Base-by-base conservation (phyloP, 495 filamentous ascomycete genomes). In the Aspergillus nidulans region DNA sequence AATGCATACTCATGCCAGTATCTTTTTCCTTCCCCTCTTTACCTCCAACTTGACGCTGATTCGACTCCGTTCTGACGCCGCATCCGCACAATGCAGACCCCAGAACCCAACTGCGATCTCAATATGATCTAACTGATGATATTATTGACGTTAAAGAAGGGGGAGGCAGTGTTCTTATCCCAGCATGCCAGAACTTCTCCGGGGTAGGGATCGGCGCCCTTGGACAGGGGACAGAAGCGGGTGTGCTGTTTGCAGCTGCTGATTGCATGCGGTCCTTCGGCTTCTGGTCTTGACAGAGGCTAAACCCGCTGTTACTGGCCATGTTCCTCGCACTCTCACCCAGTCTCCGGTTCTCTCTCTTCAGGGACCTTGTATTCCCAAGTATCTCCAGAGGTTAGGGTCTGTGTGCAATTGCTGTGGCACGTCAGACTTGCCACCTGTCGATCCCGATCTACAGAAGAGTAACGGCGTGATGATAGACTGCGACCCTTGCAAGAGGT, bases 111-210 rank as follows among this genome's bases (percentile, higher is more conserved):
- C n/a, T 34, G 30, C 15, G 15, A 26, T n/a, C 20, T 21, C 23
- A 39, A 24, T 43, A 54, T 39, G 48, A 45, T 53, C 13, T 19
- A 45, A 51, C 23, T 34, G 54, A 46, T 40, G 49, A 42, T 55
- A 53, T 56, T 45, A 53, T 56, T 59, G 58, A 38, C 39, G 28
- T 34, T 7, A 48, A 55, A 55, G 65, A 65, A 72, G 63, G 67
- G 69, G 69, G 69, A 66, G 69, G 69, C 66, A 59, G 62, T 68
- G 66, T 69, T 68, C 47, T 57, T 54, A 54, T 59, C 58, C 59
- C 45, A 47, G 59, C 66, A 70, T 72, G 52, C 69, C 69, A 66
- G 46, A 64, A 49, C 34, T 30, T 53, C 19, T 39, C 55, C 38
- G 47, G 46, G 59, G 61, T 50, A 64, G 52, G 55, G 62, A 64